A percentile compares a stretch with the other conserved stretches of the same genome.
These are phyloP conservation scores for Bruguiera sexangula DNA, from an alignment of 345 rosid genomes.

Conservation along the genomic window DNA sequence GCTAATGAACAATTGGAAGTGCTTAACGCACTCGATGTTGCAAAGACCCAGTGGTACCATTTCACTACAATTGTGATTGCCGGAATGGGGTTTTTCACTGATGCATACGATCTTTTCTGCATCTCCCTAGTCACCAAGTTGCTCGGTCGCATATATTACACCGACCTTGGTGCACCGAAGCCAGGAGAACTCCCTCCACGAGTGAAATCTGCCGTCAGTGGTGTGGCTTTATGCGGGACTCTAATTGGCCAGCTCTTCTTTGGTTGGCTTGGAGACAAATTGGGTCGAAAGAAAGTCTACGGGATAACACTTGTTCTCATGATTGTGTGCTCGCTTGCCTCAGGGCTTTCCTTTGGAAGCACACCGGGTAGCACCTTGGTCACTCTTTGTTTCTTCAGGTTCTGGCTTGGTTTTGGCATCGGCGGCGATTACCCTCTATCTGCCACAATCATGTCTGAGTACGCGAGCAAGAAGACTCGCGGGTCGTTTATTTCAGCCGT, in stretches of 20 bases:
- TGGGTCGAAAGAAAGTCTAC: slow-evolving; percentile 37
- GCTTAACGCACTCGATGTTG: slow-evolving; percentile 41
- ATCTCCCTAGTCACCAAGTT: slow-evolving; percentile 37
- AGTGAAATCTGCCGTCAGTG: slow-evolving; percentile 38
- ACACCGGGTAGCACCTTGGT: background rate
- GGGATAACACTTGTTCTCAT: slow-evolving; percentile 34
- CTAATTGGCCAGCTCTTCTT: slow-evolving; percentile 36
- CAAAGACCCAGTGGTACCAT: slow-evolving; percentile 45
- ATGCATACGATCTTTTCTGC: slow-evolving; percentile 48
- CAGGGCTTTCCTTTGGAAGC: slow-evolving; percentile 25
- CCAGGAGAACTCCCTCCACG: slow-evolving; percentile 39
- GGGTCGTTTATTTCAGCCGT: slow-evolving; percentile 29
- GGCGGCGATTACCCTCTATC: slow-evolving; percentile 33
- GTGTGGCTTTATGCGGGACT: slow-evolving; percentile 33
- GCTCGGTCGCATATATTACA: slow-evolving; percentile 46
- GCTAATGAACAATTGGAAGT: slow-evolving; percentile 33
- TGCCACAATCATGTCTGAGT: slow-evolving; percentile 33
- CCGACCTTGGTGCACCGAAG: slow-evolving; percentile 12
- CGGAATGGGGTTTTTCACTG: slow-evolving; percentile 48
- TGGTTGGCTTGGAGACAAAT: slow-evolving; percentile 41
- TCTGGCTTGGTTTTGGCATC: slow-evolving; percentile 33
- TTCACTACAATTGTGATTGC: slow-evolving; percentile 42
- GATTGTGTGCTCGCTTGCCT: slow-evolving; percentile 21
- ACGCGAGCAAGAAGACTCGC: slow-evolving; percentile 29
- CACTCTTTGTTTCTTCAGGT: slow-evolving; percentile 32